These are phyloP conservation scores for Porogramme epimiltina DNA, from an alignment of 1,284 basidiomycete species.

Conservation along the genomic window DNA sequence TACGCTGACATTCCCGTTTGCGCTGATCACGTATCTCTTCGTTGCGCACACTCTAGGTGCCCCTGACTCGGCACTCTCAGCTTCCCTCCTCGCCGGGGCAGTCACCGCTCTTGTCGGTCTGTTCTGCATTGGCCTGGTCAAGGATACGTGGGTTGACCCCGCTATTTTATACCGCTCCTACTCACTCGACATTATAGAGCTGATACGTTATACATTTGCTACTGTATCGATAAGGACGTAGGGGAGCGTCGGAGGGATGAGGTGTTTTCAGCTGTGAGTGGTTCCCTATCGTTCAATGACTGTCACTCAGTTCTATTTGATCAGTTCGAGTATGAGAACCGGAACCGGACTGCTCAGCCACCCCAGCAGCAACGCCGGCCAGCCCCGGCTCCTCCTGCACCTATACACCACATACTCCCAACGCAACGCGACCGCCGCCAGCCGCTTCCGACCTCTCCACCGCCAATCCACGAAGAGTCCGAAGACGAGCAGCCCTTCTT, in stretches of 20 bases:
- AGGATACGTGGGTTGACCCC: conserved; percentile 70
- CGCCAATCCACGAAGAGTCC: not conserved
- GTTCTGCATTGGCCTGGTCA: conserved; percentile 82
- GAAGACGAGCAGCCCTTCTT: not conserved
- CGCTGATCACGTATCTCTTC: conserved; percentile 84
- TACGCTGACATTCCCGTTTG: conserved; percentile 79
- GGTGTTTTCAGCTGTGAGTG: conserved; percentile 70
- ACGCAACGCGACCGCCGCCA: conserved; percentile 14
- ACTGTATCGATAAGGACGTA: conserved; percentile 82
- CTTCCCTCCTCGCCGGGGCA: conserved; percentile 76
- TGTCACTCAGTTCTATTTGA: not conserved
- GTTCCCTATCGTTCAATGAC: too few relatives aligned
- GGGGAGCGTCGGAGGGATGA: conserved; percentile 66
- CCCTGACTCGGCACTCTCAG: conserved; percentile 77
- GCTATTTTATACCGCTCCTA: not conserved
- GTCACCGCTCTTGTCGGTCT: conserved; percentile 82
- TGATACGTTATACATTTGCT: conserved; percentile 87
- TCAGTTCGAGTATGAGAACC: conserved; percentile 47
- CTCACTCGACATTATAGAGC: conserved; percentile 40
- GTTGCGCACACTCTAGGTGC: conserved; percentile 83
- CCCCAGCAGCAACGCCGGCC: conserved; percentile 20
- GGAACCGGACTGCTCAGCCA: conserved; percentile 30
- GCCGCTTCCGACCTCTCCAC: conserved; percentile 24
- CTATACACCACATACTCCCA: conserved; percentile 5
- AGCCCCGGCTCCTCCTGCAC: conserved; percentile 15